phyloP scores from a whole-genome alignment of 805 yeast species.

The Wickerhamiella sorbophila region DNA sequence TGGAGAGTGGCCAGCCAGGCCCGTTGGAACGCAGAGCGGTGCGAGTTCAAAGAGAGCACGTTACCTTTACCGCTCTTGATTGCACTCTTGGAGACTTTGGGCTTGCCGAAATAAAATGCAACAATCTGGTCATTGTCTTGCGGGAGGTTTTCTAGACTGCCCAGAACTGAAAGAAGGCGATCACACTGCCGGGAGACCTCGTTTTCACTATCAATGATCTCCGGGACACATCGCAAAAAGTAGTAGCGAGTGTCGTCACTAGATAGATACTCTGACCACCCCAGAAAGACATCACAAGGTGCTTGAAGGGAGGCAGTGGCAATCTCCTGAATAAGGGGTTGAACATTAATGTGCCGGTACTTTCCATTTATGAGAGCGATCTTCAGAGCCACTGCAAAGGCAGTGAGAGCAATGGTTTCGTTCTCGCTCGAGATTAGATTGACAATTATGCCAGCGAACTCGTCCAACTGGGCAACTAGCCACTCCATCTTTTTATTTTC shows the following conservation, averaged over 20 bases:
- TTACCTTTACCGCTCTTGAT: slow-evolving; percentile 24
- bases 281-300: slow-evolving; percentile 22
- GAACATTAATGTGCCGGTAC: slow-evolving; percentile 42
- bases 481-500: slow-evolving; percentile 41
- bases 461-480: slow-evolving; percentile 14
- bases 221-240: slow-evolving; percentile 41
- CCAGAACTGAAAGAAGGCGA: slow-evolving; percentile 14
- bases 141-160: slow-evolving; percentile 15
- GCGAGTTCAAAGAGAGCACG: slow-evolving; percentile 30
- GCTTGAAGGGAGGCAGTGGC: slow-evolving; percentile 27
- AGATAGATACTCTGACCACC: slow-evolving; percentile 20
- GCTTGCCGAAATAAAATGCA: slow-evolving; percentile 11
- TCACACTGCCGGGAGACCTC: slow-evolving; percentile 1
- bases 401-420: slow-evolving; percentile 19
- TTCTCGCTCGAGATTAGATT: neutral
- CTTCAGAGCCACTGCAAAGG: slow-evolving; percentile 36
- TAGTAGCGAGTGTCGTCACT: slow-evolving; percentile 71
- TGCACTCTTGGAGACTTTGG: slow-evolving; percentile 14
- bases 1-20: slow-evolving; percentile 45
- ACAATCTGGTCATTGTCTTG: slow-evolving; percentile 14
- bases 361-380: slow-evolving; percentile 38
- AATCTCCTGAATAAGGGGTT: slow-evolving; percentile 34
- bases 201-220: slow-evolving; percentile 26
- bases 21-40: slow-evolving; percentile 50
- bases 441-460: slow-evolving; percentile 4